Percentiles rank a stretch among this genome's conserved stretches.
Evolutionary conservation across 768 basidiomycete genomes (phyloP).

Genomic region (Fibroporia radiculosa): DNA sequence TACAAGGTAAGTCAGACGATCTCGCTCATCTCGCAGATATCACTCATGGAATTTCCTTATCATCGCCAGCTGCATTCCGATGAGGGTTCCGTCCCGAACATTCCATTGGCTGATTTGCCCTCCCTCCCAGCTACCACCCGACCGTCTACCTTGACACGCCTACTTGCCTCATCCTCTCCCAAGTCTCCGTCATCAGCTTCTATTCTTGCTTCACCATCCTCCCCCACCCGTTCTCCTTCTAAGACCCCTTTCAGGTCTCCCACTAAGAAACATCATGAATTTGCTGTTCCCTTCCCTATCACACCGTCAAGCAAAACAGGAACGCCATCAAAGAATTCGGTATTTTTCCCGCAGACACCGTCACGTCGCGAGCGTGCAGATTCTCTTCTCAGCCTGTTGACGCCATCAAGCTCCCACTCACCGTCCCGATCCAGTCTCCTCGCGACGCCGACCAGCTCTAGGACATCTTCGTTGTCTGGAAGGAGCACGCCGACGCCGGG

Average conservation of each 20-base stretch:
- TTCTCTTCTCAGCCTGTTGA: slow-evolving; percentile 29
- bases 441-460: slow-evolving; percentile 11
- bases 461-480: slow-evolving; percentile 18
- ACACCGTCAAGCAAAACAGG: slow-evolving; percentile 29
- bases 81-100: slow-evolving; percentile 35
- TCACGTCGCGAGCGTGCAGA: slow-evolving; percentile 32
- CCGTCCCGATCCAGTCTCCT: slow-evolving; percentile 18
- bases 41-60: slow-evolving; percentile 6
- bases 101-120: slow-evolving; percentile 65
- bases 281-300: slow-evolving; percentile 43
- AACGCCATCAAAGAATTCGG: slow-evolving; percentile 39
- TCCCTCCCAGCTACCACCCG: slow-evolving; percentile 43
- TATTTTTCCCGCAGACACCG: slow-evolving; percentile 60
- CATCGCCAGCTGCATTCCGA: slow-evolving; percentile 43
- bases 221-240: slow-evolving; percentile 32
- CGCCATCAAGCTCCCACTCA: slow-evolving; percentile 22
- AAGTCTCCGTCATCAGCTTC: slow-evolving; percentile 32
- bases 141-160: slow-evolving; percentile 61
- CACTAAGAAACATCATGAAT: slow-evolving; percentile 26
- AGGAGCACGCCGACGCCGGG: slow-evolving; percentile 43
- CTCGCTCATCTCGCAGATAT: not conserved
- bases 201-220: slow-evolving; percentile 23
- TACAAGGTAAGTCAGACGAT: slow-evolving; percentile 36
- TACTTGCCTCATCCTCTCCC: slow-evolving; percentile 68
- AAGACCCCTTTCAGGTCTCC: slow-evolving; percentile 26